Conservation (phyloP, 1,139 yeast species). For the Meyerozyma athensensis region DNA sequence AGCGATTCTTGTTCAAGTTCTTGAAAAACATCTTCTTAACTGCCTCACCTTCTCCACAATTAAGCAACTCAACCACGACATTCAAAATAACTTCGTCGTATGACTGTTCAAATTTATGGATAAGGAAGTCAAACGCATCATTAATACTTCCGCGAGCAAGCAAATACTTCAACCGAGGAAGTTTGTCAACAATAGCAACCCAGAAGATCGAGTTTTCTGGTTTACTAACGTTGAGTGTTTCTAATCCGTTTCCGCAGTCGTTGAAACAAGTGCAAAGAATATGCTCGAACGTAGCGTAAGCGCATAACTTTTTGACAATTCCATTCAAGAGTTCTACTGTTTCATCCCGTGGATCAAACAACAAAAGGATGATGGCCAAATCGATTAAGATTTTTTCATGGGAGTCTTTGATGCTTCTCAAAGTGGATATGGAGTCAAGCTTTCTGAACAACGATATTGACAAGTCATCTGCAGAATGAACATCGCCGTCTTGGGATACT, state of each 20-base stretch:
- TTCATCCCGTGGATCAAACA: conserved; percentile 24
- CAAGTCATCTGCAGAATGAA: not conserved
- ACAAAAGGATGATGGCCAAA: conserved; percentile 25
- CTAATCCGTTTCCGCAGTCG: conserved; percentile 7
- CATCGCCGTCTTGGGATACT: not conserved
- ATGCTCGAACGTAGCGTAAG: conserved; percentile 8
- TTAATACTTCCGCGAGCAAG: conserved; percentile 19
- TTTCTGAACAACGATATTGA: conserved; percentile 15
- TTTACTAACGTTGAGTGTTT: conserved; percentile 6
- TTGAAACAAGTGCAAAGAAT: conserved; percentile 9
- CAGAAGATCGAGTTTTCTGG: conserved; percentile 11
- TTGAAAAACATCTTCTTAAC: conserved; percentile 21
- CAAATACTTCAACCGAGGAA: conserved; percentile 17
- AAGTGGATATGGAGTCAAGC: conserved; percentile 19
- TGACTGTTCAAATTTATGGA: conserved; percentile 11
- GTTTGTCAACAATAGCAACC: conserved; percentile 17
- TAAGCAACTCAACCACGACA: conserved; percentile 29
- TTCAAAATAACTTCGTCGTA: conserved; percentile 20
- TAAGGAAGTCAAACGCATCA: conserved; percentile 26
- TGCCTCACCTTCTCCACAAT: conserved; percentile 19
- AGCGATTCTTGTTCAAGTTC: conserved; percentile 15
- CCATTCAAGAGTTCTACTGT: conserved; percentile 9
- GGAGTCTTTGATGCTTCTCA: conserved; percentile 22
- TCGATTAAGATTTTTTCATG: conserved; percentile 18
- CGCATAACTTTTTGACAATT: conserved; percentile 7